Base-by-base conservation (phyloP, 2,329 filamentous ascomycete species). In the Pestalotiopsis fici region DNA sequence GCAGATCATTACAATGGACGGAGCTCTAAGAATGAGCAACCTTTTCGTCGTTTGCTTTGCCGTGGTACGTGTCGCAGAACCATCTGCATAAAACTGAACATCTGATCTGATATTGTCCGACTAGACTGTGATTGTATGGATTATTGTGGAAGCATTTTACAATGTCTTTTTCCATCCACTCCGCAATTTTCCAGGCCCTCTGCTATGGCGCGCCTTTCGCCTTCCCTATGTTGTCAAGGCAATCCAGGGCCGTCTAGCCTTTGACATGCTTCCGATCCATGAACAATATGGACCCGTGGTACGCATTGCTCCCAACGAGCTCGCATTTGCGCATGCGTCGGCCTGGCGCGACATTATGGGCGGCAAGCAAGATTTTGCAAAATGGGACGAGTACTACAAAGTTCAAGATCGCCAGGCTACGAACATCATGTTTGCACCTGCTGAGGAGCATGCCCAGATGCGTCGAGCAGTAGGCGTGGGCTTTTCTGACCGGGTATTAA, bases 281-380 rank as follows among this genome's bases (percentile, higher is more conserved):
- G 47, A 72, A 55, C 69, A 62, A 50, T 78, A 77, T 65, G 78
- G 77, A 7, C 71, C 73, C 7, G 73, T 75, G 0, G 72, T 80
- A 4, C 71, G 77, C 11, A 35, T 79, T 15, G 73, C 73, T 3
- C 77, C 75, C 1, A 76, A 73, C 67, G 76, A 80, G 63, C 72
- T 79, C 1, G 76, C 77, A 0, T 76, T 79, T 63, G 73, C 73
- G 6, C 74, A 71, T 37, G 25, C 70, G 3, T 68, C 73, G 35
- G 78, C 73, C 5, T 59, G 77, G 27, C 78, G 74, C 43, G 74
- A 76, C 59, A 78, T 80, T 23, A 50, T 59, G 35, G 64, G 64
- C 11, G 56, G 56, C 7, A 57, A 57, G 21, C 64, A 57, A 9
- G 64, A 66, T 56, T 59, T 66, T 25, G 35, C 64, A 15, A 66